phyloP scores from a whole-genome alignment of 2,329 filamentous ascomycete species.

The Aspergillus sp. region DNA sequence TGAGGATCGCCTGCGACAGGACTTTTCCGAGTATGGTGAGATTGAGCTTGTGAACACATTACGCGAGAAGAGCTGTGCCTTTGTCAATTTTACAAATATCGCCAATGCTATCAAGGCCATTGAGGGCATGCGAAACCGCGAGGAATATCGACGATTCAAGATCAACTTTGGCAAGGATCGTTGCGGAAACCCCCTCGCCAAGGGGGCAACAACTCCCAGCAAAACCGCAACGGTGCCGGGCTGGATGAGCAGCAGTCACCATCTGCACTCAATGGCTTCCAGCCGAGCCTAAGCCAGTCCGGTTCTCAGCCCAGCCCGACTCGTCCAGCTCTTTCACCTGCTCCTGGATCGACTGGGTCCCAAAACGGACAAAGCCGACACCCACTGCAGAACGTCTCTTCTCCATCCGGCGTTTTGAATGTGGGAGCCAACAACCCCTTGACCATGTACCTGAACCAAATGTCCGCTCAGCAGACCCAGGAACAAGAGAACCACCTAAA shows the following conservation, averaged over 20 bases:
- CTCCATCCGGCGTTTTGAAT: constrained; percentile 72
- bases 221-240: constrained; percentile 59
- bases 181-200: constrained; percentile 96
- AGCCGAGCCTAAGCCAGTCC: constrained; percentile 49
- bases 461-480: constrained; percentile 55
- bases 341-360: constrained; percentile 50
- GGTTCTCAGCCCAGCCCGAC: constrained; percentile 59
- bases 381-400: constrained; percentile 50
- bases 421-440: constrained; percentile 77
- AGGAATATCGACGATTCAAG: constrained; percentile 98
- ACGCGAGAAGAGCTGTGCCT: constrained; percentile 97
- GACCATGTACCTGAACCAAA: constrained; percentile 87
- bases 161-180: constrained; percentile 99
- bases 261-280: constrained; percentile 52
- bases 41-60: constrained; percentile 96
- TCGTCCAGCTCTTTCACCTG: constrained; percentile 48
- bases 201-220: constrained; percentile 60
- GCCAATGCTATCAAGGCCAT: constrained; percentile 99
- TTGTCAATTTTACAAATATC: constrained; percentile 99
- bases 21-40: constrained; percentile 96
- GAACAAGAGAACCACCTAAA: constrained; percentile 56
- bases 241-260: constrained; percentile 52
- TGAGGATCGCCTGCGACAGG: constrained; percentile 89
- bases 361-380: constrained; percentile 54
- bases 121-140: constrained; percentile 87